A percentile compares a stretch with the other conserved stretches of the same genome.
Evolutionary conservation across 176 grass and related monocot species (phyloP).

Genomic region (Saccharum officinarum): DNA sequence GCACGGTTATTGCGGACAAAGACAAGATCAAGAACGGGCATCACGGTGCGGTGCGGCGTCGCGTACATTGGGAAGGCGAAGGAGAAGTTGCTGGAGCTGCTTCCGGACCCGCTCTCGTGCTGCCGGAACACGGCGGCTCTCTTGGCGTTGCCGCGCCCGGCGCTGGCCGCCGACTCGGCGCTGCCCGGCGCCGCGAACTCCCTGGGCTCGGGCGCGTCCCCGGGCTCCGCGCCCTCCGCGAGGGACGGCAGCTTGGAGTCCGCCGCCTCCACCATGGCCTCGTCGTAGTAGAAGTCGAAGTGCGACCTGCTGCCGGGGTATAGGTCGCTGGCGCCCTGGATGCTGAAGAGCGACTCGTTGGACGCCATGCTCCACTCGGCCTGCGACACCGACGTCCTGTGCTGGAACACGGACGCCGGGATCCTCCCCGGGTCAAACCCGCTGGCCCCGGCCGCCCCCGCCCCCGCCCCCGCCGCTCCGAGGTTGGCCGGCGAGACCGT

Average conservation of each 20-base stretch:
- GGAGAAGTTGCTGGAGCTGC: slow-evolving; percentile 67
- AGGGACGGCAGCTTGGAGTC: slow-evolving; percentile 31
- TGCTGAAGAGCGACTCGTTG: slow-evolving; percentile 81
- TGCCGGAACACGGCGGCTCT: not conserved
- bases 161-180: slow-evolving; percentile 16
- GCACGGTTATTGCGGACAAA: not conserved
- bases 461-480: not conserved
- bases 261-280: slow-evolving; percentile 12
- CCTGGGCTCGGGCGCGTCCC: not conserved
- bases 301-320: slow-evolving; percentile 39
- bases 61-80: slow-evolving; percentile 80
- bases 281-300: slow-evolving; percentile 59
- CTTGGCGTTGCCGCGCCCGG: not conserved
- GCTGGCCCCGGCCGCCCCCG: not conserved
- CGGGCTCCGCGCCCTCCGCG: slow-evolving; percentile 5
- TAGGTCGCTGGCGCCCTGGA: slow-evolving; percentile 53
- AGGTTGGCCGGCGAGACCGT: not conserved
- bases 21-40: not conserved
- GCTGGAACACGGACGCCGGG: slow-evolving; percentile 61
- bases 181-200: slow-evolving; percentile 22
- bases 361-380: slow-evolving; percentile 72
- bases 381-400: slow-evolving; percentile 42
- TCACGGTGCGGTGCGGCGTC: not conserved
- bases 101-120: slow-evolving; percentile 45
- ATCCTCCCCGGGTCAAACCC: slow-evolving; percentile 67